These are phyloP conservation scores for Neofusicoccum laricinum DNA, from an alignment of 2,329 filamentous ascomycete genomes.

Conservation along the genomic window DNA sequence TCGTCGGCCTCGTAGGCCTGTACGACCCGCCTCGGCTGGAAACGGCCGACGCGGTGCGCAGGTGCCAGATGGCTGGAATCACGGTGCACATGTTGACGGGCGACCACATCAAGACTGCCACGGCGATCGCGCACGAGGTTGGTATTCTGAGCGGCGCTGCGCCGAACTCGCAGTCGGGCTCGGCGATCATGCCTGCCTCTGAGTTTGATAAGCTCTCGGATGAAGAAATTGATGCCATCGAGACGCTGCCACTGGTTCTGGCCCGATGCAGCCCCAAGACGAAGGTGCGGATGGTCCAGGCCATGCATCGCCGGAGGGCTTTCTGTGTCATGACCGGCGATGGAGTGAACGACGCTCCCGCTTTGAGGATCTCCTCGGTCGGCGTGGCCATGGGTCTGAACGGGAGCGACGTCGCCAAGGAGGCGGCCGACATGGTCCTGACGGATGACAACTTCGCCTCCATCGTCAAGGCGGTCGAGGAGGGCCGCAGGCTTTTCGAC, in stretches of 20 bases:
- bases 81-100: constrained; percentile 50
- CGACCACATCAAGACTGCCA: constrained; percentile 46
- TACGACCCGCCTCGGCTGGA: constrained; percentile 84
- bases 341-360: constrained; percentile 41
- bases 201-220: constrained; percentile 45
- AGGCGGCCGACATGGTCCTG: constrained; percentile 40
- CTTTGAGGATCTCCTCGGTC: constrained; percentile 41
- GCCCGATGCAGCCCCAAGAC: constrained; percentile 47
- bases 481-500: constrained; percentile 40
- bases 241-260: constrained; percentile 42
- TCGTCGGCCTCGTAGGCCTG: constrained; percentile 80
- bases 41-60: constrained; percentile 57
- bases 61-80: constrained; percentile 47
- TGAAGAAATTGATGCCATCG: constrained; percentile 41
- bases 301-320: constrained; percentile 34
- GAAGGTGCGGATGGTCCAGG: constrained; percentile 48
- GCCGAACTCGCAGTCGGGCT: constrained; percentile 26
- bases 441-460: constrained; percentile 43
- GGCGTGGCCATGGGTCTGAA: constrained; percentile 41
- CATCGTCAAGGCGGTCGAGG: constrained; percentile 40
- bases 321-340: constrained; percentile 46
- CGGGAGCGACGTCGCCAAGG: constrained; percentile 40
- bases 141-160: constrained; percentile 31
- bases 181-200: constrained; percentile 39
- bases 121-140: constrained; percentile 46